Evolutionary conservation across 2,329 filamentous ascomycete genomes (phyloP).

Genomic region (Zopfia rhizophila): DNA sequence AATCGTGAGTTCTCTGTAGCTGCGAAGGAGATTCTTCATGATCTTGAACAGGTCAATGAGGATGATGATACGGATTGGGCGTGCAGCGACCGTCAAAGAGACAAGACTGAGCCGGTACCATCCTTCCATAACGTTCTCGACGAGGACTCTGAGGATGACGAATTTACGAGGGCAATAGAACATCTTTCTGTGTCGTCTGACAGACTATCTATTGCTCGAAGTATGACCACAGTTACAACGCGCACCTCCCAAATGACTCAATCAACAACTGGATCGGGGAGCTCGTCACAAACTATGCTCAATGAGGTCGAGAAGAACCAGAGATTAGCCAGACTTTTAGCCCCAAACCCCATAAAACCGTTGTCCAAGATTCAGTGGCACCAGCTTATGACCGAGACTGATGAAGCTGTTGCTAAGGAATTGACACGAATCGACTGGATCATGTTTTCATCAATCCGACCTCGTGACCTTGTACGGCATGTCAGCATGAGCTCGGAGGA

Average conservation of each 20-base stretch:
- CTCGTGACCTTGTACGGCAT: conserved; percentile 91
- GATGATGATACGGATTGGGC: conserved; percentile 96
- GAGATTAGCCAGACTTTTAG: conserved; percentile 76
- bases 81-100: conserved; percentile 75
- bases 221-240: conserved; percentile 34
- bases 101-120: conserved; percentile 54
- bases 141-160: conserved; percentile 50
- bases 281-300: conserved; percentile 62
- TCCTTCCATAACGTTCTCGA: conserved; percentile 56
- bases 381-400: conserved; percentile 85
- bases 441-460: conserved; percentile 94
- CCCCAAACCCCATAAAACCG: conserved; percentile 73
- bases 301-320: conserved; percentile 82
- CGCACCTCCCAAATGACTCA: conserved; percentile 34
- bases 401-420: conserved; percentile 88
- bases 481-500: conserved; percentile 79
- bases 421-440: conserved; percentile 97
- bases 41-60: conserved; percentile 78
- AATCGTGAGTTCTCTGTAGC: conserved; percentile 86
- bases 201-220: conserved; percentile 41
- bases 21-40: conserved; percentile 83
- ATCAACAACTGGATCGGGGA: conserved; percentile 37
- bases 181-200: conserved; percentile 41
- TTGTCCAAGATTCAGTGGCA: conserved; percentile 90
- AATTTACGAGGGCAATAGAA: conserved; percentile 42